Evolutionary conservation across 192 early-diverging fungal species (phyloP), one percentile per base, ranked within the genome.

Genomic region (Umbelopsis isabellina): DNA sequence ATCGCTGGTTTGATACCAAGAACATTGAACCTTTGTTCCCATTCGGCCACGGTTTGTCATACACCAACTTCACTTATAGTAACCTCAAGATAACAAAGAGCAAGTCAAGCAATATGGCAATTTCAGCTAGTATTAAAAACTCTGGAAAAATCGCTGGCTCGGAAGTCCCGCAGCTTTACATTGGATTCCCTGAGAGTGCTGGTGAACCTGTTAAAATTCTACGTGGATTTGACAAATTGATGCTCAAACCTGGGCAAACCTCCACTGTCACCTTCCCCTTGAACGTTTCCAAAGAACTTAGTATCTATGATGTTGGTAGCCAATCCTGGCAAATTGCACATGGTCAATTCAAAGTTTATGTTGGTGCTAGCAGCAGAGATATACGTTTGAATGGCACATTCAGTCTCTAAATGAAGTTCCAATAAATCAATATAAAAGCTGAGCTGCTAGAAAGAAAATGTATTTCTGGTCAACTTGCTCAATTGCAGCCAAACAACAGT

Each of bases 41-140:
- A 21, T 91, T 91, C 67, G 89, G 89, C 11, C 79, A 82, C 67
- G 89, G 89, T 51, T 71, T 91, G 7, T 91, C 90, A 10, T 91
- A 91, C 79, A 89, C 90, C 20, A 79, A 22, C 7, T 91, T 90
- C 67, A 44, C 55, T 2, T 91, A 90, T 65, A 68, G 66, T n/a
- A 49, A 81, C 15, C 30, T 88, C 5, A 45, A 51, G 11, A 35
- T 76, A 45, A 10, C 47, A 41, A 58, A 64, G 12, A 22, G 16
- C 0, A 46, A 44, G 37, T 27, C 12, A 41, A 30, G 46, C 12
- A 68, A 15, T 18, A 47, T 72, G 23, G 51, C 45, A 13, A 80
- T 79, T 37, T 52, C 75, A 0, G 55, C 85, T 22, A 44, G 21
- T 13, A 55, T 90, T 16, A 21, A 16, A 0, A 80, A 77, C 22